These are phyloP conservation scores for Eucalyptus urophylla DNA, from an alignment of 345 rosid species.

Conservation along the genomic window DNA sequence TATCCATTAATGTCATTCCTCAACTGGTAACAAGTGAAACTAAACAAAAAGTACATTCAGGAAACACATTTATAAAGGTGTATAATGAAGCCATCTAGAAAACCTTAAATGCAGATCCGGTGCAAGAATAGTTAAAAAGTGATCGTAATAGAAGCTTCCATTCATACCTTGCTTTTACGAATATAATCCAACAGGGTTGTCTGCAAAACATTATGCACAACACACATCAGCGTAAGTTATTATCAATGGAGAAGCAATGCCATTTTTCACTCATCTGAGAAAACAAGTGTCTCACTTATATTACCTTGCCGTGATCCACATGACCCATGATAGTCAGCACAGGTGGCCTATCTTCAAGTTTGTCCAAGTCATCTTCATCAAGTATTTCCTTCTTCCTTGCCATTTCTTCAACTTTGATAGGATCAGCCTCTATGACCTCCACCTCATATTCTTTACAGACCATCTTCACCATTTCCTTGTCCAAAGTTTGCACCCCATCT, in stretches of 20 bases:
- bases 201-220: conserved; percentile 34
- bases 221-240: conserved; percentile 16
- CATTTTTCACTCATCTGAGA: neutral
- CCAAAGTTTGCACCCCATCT: conserved; percentile 93
- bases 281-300: neutral
- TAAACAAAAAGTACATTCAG: neutral
- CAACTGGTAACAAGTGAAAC: neutral
- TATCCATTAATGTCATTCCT: neutral
- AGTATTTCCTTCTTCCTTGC: conserved; percentile 75
- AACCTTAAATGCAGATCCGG: neutral
- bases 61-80: neutral
- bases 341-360: conserved; percentile 88
- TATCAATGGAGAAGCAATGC: neutral
- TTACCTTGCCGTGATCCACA: conserved; percentile 98
- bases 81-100: neutral
- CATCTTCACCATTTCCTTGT: conserved; percentile 94
- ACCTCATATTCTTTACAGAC: conserved; percentile 76
- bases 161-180: conserved; percentile 83
- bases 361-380: conserved; percentile 87
- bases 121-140: neutral
- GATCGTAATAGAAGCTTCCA: neutral
- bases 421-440: conserved; percentile 74
- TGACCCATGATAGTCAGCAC: conserved; percentile 99
- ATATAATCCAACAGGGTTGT: conserved; percentile 91
- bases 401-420: conserved; percentile 76